Percentiles rank a stretch among this genome's conserved stretches.
Conservation (phyloP, 495 filamentous ascomycete genomes). For the Talaromyces adpressus region DNA sequence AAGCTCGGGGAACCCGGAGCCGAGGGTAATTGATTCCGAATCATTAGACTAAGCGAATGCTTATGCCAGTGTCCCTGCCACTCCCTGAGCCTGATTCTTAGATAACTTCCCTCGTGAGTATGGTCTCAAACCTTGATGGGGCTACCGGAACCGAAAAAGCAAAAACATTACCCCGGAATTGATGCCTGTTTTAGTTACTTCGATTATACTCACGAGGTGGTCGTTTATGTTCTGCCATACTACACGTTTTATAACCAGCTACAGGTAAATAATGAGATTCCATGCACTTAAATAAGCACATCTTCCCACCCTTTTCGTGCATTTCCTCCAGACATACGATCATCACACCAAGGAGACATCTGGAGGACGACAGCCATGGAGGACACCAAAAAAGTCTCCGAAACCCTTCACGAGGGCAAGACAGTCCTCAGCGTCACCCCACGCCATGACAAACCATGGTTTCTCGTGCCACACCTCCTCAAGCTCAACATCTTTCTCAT, state of each 20-base stretch:
- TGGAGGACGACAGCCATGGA: neutral
- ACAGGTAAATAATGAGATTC: neutral
- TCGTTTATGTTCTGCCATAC: neutral
- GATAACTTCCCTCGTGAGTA: neutral
- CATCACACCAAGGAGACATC: neutral
- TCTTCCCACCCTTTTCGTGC: neutral
- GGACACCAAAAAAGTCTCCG: neutral
- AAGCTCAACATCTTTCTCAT: neutral
- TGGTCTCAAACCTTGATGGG: neutral
- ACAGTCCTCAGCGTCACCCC: neutral
- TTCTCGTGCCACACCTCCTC: neutral
- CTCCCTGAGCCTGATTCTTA: neutral
- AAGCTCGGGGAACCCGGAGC: neutral
- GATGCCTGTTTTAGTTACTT: neutral
- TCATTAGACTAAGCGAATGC: neutral
- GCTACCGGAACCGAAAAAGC: neutral
- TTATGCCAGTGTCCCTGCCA: neutral
- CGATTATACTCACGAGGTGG: neutral
- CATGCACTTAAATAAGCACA: neutral
- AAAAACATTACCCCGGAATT: neutral
- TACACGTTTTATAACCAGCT: neutral
- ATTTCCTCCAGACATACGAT: neutral
- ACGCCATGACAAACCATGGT: neutral
- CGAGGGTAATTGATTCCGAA: neutral
- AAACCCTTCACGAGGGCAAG: neutral